Conservation (phyloP, 2,329 filamentous ascomycete species). For the Exophiala spinifera region DNA sequence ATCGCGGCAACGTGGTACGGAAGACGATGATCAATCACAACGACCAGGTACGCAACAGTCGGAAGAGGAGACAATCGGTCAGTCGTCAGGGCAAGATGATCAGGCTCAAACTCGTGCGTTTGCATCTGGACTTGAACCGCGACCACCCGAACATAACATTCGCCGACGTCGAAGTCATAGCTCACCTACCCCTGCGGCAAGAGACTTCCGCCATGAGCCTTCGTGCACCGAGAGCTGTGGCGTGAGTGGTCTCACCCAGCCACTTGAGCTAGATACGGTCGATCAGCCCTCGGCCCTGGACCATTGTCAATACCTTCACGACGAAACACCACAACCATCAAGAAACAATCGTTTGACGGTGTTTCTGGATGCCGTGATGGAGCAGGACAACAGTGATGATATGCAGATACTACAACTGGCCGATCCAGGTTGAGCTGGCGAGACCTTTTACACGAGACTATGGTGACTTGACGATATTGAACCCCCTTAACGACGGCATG, state of each 20-base stretch:
- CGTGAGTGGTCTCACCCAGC: background rate
- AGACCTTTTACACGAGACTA: background rate
- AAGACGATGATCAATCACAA: background rate
- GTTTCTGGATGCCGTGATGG: no score
- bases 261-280: background rate
- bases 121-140: background rate
- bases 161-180: conserved; percentile 21
- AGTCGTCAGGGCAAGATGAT: background rate
- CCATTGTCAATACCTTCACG: background rate
- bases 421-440: background rate
- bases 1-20: conserved; percentile 13
- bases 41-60: background rate
- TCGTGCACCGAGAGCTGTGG: background rate
- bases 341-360: conserved; percentile 10
- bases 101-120: background rate
- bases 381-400: background rate
- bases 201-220: background rate
- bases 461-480: no score
- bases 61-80: background rate
- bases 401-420: background rate
- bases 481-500: no score
- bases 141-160: background rate
- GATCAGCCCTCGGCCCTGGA: background rate
- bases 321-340: conserved; percentile 17
- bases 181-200: conserved; percentile 14